Conservation (phyloP, 495 filamentous ascomycete genomes). For the Evansstolkia leycettana region DNA sequence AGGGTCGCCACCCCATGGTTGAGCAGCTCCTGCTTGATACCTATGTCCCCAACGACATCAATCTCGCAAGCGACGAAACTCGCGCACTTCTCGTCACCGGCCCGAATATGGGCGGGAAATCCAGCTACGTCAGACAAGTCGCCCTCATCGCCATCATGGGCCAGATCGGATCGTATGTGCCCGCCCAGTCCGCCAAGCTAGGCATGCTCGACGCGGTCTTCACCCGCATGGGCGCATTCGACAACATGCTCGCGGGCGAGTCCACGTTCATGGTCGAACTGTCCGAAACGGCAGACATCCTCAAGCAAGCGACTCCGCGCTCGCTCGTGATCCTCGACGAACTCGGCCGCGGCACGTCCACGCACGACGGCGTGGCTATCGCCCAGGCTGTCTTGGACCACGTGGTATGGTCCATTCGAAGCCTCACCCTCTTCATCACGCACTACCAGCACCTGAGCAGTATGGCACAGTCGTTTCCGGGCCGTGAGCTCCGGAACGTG, state of each 20-base stretch:
- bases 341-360: constrained; percentile 81
- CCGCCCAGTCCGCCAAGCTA: constrained; percentile 58
- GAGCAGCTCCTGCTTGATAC: constrained; percentile 76
- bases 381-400: constrained; percentile 82
- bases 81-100: constrained; percentile 83
- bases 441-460: constrained; percentile 82
- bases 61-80: constrained; percentile 48
- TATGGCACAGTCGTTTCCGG: constrained; percentile 53
- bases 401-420: constrained; percentile 59
- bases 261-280: constrained; percentile 98
- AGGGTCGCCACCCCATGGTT: constrained; percentile 90
- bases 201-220: constrained; percentile 86
- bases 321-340: constrained; percentile 91
- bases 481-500: constrained; percentile 54
- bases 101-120: constrained; percentile 98
- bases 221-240: constrained; percentile 92
- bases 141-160: constrained; percentile 89
- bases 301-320: constrained; percentile 72
- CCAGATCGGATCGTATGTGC: constrained; percentile 91
- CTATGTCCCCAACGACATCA: constrained; percentile 87
- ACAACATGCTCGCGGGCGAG: constrained; percentile 93
- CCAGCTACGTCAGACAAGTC: constrained; percentile 82
- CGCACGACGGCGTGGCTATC: constrained; percentile 93
- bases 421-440: constrained; percentile 87
- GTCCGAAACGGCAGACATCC: constrained; percentile 78